A percentile compares a stretch with the other conserved stretches of the same genome.
Conservation (phyloP, 352 stramenopile genomes). For the Pythium apleroticum region DNA sequence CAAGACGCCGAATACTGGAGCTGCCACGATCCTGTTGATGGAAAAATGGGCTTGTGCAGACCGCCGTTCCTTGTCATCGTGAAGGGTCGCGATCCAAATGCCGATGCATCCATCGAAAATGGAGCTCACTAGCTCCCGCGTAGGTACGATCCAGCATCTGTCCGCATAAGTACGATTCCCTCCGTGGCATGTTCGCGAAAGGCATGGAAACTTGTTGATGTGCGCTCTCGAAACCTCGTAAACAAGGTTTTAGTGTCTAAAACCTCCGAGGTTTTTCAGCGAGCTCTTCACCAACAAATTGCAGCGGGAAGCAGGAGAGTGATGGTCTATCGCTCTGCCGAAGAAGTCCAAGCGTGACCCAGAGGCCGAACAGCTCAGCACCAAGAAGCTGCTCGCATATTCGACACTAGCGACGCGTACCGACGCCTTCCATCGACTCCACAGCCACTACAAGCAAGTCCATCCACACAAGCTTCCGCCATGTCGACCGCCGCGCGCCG, state of each 20-base stretch:
- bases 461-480: constrained; percentile 5
- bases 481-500: constrained; percentile 95
- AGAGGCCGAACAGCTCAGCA: background rate
- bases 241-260: background rate
- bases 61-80: background rate
- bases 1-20: background rate
- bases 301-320: constrained; percentile 8
- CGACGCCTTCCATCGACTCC: background rate
- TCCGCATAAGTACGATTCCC: background rate
- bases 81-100: constrained; percentile 20
- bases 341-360: background rate
- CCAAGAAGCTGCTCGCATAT: background rate
- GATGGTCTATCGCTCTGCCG: constrained; percentile 9
- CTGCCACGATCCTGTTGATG: background rate
- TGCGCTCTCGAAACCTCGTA: background rate
- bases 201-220: background rate
- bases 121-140: no score
- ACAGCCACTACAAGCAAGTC: background rate
- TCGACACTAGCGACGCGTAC: background rate
- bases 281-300: constrained; percentile 8
- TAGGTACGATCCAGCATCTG: background rate
- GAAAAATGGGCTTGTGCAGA: background rate
- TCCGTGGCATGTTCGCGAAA: background rate
- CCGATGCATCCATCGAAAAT: constrained; percentile 9
- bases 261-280: constrained; percentile 13